A percentile compares a stretch with the other conserved stretches of the same genome.
Evolutionary conservation across 2,329 filamentous ascomycete genomes (phyloP).

Genomic region (Calonectria hawksworthii): DNA sequence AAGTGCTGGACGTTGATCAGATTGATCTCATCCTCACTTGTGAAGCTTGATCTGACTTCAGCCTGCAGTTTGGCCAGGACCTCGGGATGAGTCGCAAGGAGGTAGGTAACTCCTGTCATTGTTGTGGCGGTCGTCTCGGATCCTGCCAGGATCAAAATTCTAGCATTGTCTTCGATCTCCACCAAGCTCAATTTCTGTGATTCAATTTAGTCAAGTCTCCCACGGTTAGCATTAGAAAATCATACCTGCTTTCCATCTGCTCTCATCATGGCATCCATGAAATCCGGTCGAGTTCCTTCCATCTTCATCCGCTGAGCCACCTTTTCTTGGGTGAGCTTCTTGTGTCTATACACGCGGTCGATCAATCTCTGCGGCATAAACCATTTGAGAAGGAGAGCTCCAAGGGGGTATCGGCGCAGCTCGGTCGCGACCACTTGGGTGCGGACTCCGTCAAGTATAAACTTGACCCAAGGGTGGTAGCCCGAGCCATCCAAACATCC

Average conservation of each 20-base stretch:
- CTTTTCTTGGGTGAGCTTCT: not conserved
- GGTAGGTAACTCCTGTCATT: not conserved
- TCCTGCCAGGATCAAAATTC: not conserved
- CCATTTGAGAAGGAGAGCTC: not conserved
- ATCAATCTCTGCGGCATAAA: not conserved
- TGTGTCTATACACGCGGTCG: not conserved
- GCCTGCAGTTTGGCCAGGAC: not conserved
- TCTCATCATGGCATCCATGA: not conserved
- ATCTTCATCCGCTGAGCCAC: not conserved
- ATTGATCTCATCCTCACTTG: not conserved
- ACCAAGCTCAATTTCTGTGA: not conserved
- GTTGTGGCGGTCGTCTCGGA: slow-evolving; percentile 18
- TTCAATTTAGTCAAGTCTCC: not conserved
- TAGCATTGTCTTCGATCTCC: not conserved
- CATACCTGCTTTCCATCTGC: not conserved
- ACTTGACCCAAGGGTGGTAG: not conserved
- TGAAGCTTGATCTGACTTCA: slow-evolving; percentile 9
- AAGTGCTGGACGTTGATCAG: slow-evolving; percentile 1
- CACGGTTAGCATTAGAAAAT: not conserved
- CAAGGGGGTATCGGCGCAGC: not conserved
- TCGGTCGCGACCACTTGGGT: not conserved
- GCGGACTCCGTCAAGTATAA: not conserved
- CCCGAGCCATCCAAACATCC: slow-evolving; percentile 31
- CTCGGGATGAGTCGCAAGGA: not conserved
- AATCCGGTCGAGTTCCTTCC: not conserved